Conservation (phyloP, 2,329 filamentous ascomycete genomes). For the Westerdykella ornata region DNA sequence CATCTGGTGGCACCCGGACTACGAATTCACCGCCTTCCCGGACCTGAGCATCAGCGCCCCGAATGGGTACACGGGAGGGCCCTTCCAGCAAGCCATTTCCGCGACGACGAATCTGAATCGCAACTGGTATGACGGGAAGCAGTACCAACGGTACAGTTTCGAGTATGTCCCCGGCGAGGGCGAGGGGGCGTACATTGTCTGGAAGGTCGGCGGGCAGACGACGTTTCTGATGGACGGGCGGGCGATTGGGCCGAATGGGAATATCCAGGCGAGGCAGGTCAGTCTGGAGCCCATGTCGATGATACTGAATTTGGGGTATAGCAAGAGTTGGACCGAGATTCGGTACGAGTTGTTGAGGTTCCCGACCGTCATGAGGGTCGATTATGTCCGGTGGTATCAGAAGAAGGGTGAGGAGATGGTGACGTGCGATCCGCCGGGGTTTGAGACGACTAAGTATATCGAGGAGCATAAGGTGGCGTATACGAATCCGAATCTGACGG, state of each 20-base stretch:
- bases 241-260: constrained; percentile 50
- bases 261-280: constrained; percentile 45
- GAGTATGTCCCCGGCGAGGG: constrained; percentile 48
- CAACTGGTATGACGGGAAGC: constrained; percentile 49
- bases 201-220: constrained; percentile 48
- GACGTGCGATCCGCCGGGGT: constrained; percentile 51
- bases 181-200: constrained; percentile 44
- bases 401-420: constrained; percentile 43
- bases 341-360: constrained; percentile 42
- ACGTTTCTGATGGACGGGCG: constrained; percentile 49
- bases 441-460: constrained; percentile 49
- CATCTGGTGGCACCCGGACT: constrained; percentile 48
- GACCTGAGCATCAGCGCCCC: constrained; percentile 44
- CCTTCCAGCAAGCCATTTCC: constrained; percentile 52
- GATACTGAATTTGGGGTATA: constrained; percentile 49
- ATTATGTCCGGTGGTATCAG: constrained; percentile 53
- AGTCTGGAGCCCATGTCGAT: constrained; percentile 51
- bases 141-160: constrained; percentile 52
- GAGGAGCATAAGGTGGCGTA: constrained; percentile 44
- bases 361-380: constrained; percentile 48
- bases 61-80: constrained; percentile 50
- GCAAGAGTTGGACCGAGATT: constrained; percentile 46
- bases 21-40: constrained; percentile 47
- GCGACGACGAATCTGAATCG: constrained; percentile 50
- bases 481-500: constrained; percentile 47